These are phyloP conservation scores for Thalassiosira profunda DNA, from an alignment of 108 stramenopile genomes.

Conservation along the genomic window DNA sequence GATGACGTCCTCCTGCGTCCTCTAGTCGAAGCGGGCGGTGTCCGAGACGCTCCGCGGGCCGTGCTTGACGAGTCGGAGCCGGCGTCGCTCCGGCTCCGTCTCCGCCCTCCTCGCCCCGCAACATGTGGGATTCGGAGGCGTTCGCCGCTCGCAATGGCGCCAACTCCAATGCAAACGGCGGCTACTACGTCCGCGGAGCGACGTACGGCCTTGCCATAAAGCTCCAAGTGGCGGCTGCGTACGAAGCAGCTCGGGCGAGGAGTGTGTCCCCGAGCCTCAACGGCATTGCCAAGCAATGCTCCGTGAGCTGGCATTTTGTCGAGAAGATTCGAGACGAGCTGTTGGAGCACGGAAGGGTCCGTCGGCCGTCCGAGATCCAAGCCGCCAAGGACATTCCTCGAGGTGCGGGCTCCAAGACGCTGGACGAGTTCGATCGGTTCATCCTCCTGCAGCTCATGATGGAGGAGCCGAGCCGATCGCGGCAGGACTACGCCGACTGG, in stretches of 20 bases:
- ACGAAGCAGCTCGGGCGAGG: neutral
- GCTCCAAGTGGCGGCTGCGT: neutral
- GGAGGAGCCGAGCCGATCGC: slow-evolving; percentile 2
- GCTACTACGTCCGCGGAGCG: neutral
- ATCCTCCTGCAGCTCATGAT: neutral
- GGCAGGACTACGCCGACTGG: neutral
- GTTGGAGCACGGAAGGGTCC: neutral
- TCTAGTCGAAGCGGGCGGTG: too few relatives aligned
- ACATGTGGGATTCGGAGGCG: too few relatives aligned
- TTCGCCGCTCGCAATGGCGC: neutral
- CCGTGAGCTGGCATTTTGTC: neutral
- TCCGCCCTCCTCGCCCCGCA: too few relatives aligned
- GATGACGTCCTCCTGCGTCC: too few relatives aligned
- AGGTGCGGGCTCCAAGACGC: neutral
- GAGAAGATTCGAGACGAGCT: neutral
- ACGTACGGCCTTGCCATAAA: neutral
- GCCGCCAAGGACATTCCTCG: neutral
- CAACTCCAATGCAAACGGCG: neutral
- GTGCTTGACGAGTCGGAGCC: too few relatives aligned
- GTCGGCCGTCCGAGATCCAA: neutral
- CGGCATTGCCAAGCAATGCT: neutral
- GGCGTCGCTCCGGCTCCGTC: too few relatives aligned
- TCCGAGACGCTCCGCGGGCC: too few relatives aligned
- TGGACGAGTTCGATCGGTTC: neutral
- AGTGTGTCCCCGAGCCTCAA: neutral